Percentiles rank a stretch among this genome's conserved stretches.
These are phyloP conservation scores for Ustilago hordei DNA, from an alignment of 1,284 basidiomycete species.

Conservation along the genomic window DNA sequence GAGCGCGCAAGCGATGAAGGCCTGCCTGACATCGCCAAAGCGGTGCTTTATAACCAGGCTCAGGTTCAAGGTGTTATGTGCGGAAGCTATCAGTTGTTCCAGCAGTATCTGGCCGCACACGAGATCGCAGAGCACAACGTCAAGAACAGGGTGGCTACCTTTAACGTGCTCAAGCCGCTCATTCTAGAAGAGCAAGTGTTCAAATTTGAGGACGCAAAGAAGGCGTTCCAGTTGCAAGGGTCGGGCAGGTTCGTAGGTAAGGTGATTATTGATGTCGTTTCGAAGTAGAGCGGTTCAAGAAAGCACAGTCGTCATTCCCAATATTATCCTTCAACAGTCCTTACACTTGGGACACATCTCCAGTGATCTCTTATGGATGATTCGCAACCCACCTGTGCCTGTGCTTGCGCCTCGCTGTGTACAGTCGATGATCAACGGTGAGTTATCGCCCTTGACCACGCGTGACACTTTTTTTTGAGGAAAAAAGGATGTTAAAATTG, in stretches of 20 bases:
- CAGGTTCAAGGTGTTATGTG: constrained; percentile 45
- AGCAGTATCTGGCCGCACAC: constrained; percentile 39
- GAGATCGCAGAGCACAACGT: constrained; percentile 14
- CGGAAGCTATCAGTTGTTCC: constrained; percentile 46
- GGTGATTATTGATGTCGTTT: constrained; percentile 39
- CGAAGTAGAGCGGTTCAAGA: neutral
- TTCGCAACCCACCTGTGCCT: too few relatives aligned
- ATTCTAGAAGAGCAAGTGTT: constrained; percentile 26
- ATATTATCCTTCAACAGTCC: too few relatives aligned
- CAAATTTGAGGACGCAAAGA: constrained; percentile 31
- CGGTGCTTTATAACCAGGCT: constrained; percentile 37
- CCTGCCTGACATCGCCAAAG: constrained; percentile 32
- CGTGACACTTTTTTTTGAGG: too few relatives aligned
- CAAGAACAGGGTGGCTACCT: neutral
- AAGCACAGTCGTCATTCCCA: neutral
- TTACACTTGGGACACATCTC: too few relatives aligned
- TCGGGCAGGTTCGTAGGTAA: constrained; percentile 45
- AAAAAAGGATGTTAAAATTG: too few relatives aligned
- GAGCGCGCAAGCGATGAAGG: neutral
- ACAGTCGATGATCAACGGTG: too few relatives aligned
- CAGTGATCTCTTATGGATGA: too few relatives aligned
- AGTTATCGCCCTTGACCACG: too few relatives aligned
- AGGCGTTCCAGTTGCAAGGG: constrained; percentile 36
- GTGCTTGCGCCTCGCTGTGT: too few relatives aligned
- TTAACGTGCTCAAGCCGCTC: constrained; percentile 33